Evolutionary conservation across 2,329 filamentous ascomycete genomes (phyloP).

Genomic region (Mycogone perniciosa): DNA sequence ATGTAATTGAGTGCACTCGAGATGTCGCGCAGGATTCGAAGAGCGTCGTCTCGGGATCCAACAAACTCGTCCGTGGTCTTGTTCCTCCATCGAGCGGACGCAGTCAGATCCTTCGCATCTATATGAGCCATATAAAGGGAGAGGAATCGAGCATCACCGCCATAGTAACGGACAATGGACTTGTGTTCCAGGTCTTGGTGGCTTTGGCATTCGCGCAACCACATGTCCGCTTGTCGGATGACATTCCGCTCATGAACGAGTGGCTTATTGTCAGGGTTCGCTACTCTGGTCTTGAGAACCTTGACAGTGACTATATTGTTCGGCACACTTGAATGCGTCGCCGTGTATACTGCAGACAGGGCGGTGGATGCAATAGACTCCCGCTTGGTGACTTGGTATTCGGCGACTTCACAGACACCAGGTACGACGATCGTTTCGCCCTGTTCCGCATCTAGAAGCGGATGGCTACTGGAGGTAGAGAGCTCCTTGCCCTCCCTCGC

Average conservation of each 20-base stretch:
- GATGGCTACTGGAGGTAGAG: conserved; percentile 39
- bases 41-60: conserved; percentile 43
- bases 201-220: conserved; percentile 51
- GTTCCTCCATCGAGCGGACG: conserved; percentile 44
- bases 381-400: conserved; percentile 49
- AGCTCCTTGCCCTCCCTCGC: conserved; percentile 42
- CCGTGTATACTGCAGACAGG: conserved; percentile 51
- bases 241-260: conserved; percentile 48
- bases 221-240: conserved; percentile 54
- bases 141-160: conserved; percentile 53
- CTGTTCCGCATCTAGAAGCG: conserved; percentile 44
- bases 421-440: conserved; percentile 45
- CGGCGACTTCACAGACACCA: conserved; percentile 44
- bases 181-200: conserved; percentile 50
- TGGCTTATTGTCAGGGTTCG: conserved; percentile 36
- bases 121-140: conserved; percentile 58
- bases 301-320: conserved; percentile 54
- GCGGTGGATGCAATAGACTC: conserved; percentile 50
- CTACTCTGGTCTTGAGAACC: conserved; percentile 49
- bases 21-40: conserved; percentile 49
- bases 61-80: conserved; percentile 42
- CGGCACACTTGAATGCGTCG: conserved; percentile 45
- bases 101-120: conserved; percentile 48
- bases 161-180: conserved; percentile 53
- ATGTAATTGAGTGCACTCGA: conserved; percentile 49